These are phyloP conservation scores for Populus hybrid DNA, from an alignment of 441 rosid genomes.

Conservation along the genomic window DNA sequence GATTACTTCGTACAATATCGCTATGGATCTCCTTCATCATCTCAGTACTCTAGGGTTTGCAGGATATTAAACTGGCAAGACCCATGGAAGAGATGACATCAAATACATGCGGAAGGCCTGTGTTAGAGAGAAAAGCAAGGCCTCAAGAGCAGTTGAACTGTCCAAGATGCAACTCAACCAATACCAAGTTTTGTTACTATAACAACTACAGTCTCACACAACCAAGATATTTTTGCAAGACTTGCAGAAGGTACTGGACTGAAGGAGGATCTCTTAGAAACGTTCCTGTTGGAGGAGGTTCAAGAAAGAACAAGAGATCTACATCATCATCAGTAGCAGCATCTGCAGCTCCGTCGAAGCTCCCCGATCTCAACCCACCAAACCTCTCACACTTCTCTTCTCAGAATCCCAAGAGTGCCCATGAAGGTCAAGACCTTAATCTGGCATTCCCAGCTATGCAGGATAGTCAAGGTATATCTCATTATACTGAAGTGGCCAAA, in stretches of 20 bases:
- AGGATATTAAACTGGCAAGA: conserved; percentile 46
- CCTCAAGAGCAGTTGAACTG: conserved; percentile 61
- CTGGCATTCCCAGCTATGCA: conserved; percentile 56
- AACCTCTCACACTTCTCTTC: conserved; percentile 46
- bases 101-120: conserved; percentile 34
- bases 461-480: conserved; percentile 41
- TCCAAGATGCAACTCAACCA: too few species aligned
- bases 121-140: conserved; percentile 56
- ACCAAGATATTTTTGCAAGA: too few species aligned
- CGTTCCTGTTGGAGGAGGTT: too few species aligned
- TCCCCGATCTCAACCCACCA: conserved; percentile 73
- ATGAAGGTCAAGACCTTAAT: conserved; percentile 70
- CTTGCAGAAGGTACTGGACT: too few species aligned
- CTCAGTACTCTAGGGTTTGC: conserved; percentile 36
- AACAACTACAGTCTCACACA: too few species aligned
- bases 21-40: not conserved
- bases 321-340: conserved; percentile 35
- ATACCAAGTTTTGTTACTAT: too few species aligned
- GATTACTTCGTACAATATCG: not conserved
- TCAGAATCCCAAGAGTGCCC: conserved; percentile 46
- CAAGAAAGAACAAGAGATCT: conserved; percentile 15
- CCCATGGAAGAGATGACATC: conserved; percentile 67
- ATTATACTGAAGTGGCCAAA: conserved; percentile 37
- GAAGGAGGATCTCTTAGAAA: too few species aligned
- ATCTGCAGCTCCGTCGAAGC: conserved; percentile 27